phyloP scores from a whole-genome alignment of 2,329 filamentous ascomycete genomes.

The Microdochium nivale region DNA sequence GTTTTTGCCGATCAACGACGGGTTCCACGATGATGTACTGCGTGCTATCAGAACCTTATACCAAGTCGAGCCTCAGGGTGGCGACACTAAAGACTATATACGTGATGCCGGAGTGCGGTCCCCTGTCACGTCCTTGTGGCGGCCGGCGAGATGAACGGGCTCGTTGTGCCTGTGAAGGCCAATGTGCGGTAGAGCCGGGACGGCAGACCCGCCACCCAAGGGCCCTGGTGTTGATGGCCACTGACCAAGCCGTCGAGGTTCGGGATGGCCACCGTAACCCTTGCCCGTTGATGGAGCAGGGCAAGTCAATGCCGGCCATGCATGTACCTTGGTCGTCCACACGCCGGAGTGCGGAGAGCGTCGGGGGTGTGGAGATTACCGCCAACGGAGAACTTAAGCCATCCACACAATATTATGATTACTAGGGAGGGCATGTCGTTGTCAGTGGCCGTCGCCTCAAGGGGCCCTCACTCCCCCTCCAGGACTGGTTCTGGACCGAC shows the following conservation, averaged over 20 bases:
- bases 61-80: neutral
- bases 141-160: neutral
- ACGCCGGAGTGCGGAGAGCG: neutral
- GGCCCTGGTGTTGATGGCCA: neutral
- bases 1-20: conserved; percentile 5
- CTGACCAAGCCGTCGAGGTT: neutral
- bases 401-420: neutral
- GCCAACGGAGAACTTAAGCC: neutral
- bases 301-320: neutral
- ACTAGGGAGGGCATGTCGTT: neutral
- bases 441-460: neutral
- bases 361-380: neutral
- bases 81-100: neutral
- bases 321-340: neutral
- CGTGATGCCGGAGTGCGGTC: neutral
- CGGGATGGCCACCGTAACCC: neutral
- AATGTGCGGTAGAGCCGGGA: neutral
- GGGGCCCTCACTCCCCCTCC: neutral
- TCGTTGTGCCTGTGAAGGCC: neutral
- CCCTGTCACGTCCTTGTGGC: neutral
- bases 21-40: neutral
- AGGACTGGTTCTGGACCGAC: neutral
- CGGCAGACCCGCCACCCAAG: neutral
- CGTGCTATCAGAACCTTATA: neutral
- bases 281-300: neutral